phyloP scores from a whole-genome alignment of 495 filamentous ascomycete genomes.

The Xylona heveae region DNA sequence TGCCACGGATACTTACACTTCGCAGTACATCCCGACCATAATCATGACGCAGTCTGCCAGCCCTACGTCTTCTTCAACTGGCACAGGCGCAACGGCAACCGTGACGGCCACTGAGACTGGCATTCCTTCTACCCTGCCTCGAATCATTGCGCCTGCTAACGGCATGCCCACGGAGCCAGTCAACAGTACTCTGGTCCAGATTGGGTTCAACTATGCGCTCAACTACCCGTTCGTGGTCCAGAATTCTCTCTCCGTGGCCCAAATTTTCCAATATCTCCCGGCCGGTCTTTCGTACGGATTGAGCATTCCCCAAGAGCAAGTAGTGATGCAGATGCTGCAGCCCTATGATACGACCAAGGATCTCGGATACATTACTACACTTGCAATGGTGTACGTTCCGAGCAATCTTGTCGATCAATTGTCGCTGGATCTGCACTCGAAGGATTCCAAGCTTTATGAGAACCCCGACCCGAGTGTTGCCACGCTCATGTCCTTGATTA shows the following conservation, averaged over 20 bases:
- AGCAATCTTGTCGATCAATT: slow-evolving; percentile 38
- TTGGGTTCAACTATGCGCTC: slow-evolving; percentile 61
- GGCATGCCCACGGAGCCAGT: slow-evolving; percentile 29
- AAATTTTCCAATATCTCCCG: slow-evolving; percentile 73
- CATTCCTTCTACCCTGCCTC: slow-evolving; percentile 44
- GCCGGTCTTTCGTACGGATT: slow-evolving; percentile 50
- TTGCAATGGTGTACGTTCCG: slow-evolving; percentile 59
- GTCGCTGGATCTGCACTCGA: slow-evolving; percentile 39
- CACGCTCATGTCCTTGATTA: slow-evolving; percentile 59
- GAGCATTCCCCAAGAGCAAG: slow-evolving; percentile 23
- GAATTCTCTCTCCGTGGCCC: slow-evolving; percentile 45
- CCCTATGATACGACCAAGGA: slow-evolving; percentile 52
- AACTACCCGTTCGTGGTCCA: slow-evolving; percentile 68
- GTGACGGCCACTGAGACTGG: slow-evolving; percentile 14
- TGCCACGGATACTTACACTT: slow-evolving; percentile 14
- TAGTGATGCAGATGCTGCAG: slow-evolving; percentile 48
- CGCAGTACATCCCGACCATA: slow-evolving; percentile 9
- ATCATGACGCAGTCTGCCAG: slow-evolving; percentile 11
- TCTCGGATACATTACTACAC: slow-evolving; percentile 64
- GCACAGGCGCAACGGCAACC: slow-evolving; percentile 2
- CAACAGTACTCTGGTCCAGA: slow-evolving; percentile 50
- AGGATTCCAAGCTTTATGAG: slow-evolving; percentile 50
- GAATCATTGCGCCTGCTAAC: slow-evolving; percentile 47
- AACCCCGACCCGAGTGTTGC: slow-evolving; percentile 33
- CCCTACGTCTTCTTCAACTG: slow-evolving; percentile 3